phyloP scores from a whole-genome alignment of 805 yeast genomes.

The Lachancea kluyveri region DNA sequence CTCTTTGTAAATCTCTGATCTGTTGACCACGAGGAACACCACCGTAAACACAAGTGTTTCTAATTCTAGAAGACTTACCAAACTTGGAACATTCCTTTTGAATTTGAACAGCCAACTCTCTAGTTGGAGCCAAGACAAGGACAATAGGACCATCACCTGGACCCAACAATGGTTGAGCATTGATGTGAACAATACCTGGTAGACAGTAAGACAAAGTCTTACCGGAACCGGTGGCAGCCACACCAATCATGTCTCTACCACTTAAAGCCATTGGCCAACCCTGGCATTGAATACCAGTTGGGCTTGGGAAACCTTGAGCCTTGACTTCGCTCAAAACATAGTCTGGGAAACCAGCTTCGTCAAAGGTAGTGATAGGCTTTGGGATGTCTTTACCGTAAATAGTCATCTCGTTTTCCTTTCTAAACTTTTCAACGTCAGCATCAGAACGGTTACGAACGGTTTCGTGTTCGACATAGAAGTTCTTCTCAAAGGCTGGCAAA shows the following conservation, averaged over 20 bases:
- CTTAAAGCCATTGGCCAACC: slow-evolving; percentile 99
- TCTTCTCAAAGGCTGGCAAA: slow-evolving; percentile 88
- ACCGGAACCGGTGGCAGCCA: slow-evolving; percentile 99
- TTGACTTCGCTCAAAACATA: slow-evolving; percentile 86
- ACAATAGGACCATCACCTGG: slow-evolving; percentile 98
- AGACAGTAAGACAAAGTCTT: slow-evolving; percentile 95
- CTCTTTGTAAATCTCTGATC: slow-evolving; percentile 91
- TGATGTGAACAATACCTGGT: slow-evolving; percentile 95
- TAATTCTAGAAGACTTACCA: slow-evolving; percentile 84
- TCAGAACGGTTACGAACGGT: slow-evolving; percentile 70
- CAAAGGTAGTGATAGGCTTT: slow-evolving; percentile 86
- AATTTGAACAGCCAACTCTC: slow-evolving; percentile 98
- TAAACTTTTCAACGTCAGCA: slow-evolving; percentile 65
- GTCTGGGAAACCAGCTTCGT: slow-evolving; percentile 97
- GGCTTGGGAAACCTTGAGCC: slow-evolving; percentile 86
- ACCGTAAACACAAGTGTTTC: slow-evolving; percentile 97
- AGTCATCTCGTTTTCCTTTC: slow-evolving; percentile 82
- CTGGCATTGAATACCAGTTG: slow-evolving; percentile 97
- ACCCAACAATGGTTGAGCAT: slow-evolving; percentile 90
- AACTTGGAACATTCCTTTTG: slow-evolving; percentile 94
- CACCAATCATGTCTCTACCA: slow-evolving; percentile 99
- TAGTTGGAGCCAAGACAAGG: slow-evolving; percentile 92
- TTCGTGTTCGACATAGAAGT: slow-evolving; percentile 85
- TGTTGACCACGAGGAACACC: slow-evolving; percentile 99
- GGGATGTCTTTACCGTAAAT: slow-evolving; percentile 81